These are phyloP conservation scores for Angomonas deanei DNA, from an alignment of 208 protist species.

Conservation along the genomic window DNA sequence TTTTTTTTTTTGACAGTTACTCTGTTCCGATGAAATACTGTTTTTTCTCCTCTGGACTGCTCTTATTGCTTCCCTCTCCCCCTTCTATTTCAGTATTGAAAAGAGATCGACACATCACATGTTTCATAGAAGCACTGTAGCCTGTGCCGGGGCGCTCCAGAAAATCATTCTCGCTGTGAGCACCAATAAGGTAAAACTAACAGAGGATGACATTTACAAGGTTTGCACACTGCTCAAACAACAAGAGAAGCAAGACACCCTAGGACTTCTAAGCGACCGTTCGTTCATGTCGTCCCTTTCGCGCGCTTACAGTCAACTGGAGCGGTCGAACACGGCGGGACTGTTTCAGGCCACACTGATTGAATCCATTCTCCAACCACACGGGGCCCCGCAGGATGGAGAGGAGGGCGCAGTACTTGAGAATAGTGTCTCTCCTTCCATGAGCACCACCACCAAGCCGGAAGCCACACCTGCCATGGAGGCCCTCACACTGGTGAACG, in stretches of 20 bases:
- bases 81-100: neutral
- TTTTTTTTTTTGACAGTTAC: neutral
- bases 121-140: neutral
- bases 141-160: constrained; percentile 21
- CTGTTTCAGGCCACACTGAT: constrained; percentile 54
- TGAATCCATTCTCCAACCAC: constrained; percentile 25
- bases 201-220: constrained; percentile 25
- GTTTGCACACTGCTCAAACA: constrained; percentile 14
- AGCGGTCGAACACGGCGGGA: too few relatives aligned
- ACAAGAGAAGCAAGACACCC: constrained; percentile 35
- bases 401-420: neutral
- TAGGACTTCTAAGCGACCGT: constrained; percentile 21
- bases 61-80: neutral
- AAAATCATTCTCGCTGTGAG: neutral
- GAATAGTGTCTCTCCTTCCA: neutral
- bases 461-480: neutral
- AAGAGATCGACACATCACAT: neutral
- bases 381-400: neutral
- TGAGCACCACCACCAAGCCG: neutral
- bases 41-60: neutral
- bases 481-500: neutral
- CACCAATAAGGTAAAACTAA: neutral
- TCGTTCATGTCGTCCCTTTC: constrained; percentile 25
- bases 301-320: constrained; percentile 11
- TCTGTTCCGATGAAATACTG: neutral